Conservation (phyloP, 768 basidiomycete species). For the Auricularia auricula-judae region DNA sequence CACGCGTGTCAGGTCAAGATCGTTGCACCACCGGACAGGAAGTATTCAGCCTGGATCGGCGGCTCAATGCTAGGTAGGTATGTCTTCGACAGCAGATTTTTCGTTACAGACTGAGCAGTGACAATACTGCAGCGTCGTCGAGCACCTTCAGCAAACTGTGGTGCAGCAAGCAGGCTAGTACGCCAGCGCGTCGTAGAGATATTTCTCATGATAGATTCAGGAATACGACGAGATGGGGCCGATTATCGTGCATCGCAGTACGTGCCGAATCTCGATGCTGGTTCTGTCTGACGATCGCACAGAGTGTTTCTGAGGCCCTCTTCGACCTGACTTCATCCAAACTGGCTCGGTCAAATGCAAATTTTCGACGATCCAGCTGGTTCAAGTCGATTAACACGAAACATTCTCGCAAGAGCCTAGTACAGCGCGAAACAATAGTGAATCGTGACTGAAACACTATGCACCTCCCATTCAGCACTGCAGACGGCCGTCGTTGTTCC, state of each 20-base stretch:
- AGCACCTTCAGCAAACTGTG: constrained; percentile 46
- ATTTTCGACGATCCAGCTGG: too few relatives aligned
- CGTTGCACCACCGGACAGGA: constrained; percentile 39
- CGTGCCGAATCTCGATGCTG: neutral
- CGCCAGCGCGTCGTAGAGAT: too few relatives aligned
- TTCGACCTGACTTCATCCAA: too few relatives aligned
- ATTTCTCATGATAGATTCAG: too few relatives aligned
- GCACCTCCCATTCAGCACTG: too few relatives aligned
- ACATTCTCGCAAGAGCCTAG: too few relatives aligned
- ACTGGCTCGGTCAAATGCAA: too few relatives aligned
- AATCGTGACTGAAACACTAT: too few relatives aligned
- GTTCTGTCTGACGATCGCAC: neutral
- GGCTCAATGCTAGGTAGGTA: constrained; percentile 15
- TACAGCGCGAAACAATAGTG: too few relatives aligned
- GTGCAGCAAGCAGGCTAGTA: constrained; percentile 24
- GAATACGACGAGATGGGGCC: constrained; percentile 28
- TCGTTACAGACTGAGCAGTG: constrained; percentile 2
- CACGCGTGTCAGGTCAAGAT: constrained; percentile 25
- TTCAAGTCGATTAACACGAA: too few relatives aligned
- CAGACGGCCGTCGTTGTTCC: too few relatives aligned
- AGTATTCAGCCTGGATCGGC: constrained; percentile 39
- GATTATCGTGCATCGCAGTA: constrained; percentile 18
- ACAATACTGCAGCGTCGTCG: constrained; percentile 29
- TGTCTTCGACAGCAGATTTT: neutral
- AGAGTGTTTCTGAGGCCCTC: neutral